Evolutionary conservation across 1,284 basidiomycete genomes (phyloP), one percentile per base, ranked within the genome.

Genomic region (Pterulicium gracile): DNA sequence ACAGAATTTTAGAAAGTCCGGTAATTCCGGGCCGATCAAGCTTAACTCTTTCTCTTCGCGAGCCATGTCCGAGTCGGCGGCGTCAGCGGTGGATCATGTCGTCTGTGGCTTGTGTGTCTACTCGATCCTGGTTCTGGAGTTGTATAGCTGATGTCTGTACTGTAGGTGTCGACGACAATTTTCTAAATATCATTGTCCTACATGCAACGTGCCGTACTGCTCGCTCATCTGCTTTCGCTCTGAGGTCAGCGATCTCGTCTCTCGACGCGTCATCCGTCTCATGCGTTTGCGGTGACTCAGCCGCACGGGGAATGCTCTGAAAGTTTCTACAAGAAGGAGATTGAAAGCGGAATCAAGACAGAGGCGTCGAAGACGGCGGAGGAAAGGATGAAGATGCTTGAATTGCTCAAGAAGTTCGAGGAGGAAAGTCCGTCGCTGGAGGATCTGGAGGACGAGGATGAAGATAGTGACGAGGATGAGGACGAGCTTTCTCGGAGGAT

Each of bases 161-260:
- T 17, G 36, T 39, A 39, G 36, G 15, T 90, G 87, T 65, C 70
- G 69, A 34, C 71, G 80, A 55, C 83, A 88, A 57, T 72, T 86
- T 53, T 75, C 82, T 5, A 79, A 77, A 56, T 91, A 91, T 59
- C 81, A 78, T 0, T 91, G 88, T 53, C 82, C 88, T 21, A 68
- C 67, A 15, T 91, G 88, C 65, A 90, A 90, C 56, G 63, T 84
- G 13, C 73, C 74, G 0, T 90, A 90, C 55, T 91, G 88, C 62
- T 85, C 84, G 14, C 60, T 90, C 34, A 66, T 68, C 12, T 91
- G 88, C 60, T 91, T 87, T 62, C 77, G 81, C 24, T 81, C 81
- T 22, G 68, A 78, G 63, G 83, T 81, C 58, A 48, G 72, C 60
- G 10, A 39, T 17, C n/a, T 32, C n/a, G n/a, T 32, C 43, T 17